Evolutionary conservation across 1,284 basidiomycete species (phyloP).

Genomic region (Entoloma clypeatum): DNA sequence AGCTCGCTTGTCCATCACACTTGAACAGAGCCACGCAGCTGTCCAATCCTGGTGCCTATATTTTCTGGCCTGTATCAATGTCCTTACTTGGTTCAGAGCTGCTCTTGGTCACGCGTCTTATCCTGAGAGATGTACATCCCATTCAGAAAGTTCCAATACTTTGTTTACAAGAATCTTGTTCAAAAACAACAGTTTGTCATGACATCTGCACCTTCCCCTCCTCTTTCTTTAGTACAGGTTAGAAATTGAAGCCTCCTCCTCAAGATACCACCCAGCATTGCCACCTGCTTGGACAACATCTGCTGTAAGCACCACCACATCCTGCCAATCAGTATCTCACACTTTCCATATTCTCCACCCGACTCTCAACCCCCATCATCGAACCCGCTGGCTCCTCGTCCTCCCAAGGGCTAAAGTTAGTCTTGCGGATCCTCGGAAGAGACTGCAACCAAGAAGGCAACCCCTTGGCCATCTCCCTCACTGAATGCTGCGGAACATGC

Average conservation of each 20-base stretch:
- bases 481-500: conserved; percentile 22
- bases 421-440: conserved; percentile 48
- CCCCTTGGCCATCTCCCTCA: conserved; percentile 35
- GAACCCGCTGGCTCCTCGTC: conserved; percentile 52
- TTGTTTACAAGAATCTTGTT: no score
- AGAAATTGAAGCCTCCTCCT: neutral
- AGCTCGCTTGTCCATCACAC: no score
- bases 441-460: conserved; percentile 56
- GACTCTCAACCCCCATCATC: conserved; percentile 1
- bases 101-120: conserved; percentile 17
- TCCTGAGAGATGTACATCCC: no score
- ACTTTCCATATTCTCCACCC: conserved; percentile 5
- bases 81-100: conserved; percentile 11
- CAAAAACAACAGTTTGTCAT: conserved; percentile 4
- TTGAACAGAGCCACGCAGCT: no score
- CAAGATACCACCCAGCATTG: conserved; percentile 7
- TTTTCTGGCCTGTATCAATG: no score
- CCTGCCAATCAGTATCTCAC: conserved; percentile 10
- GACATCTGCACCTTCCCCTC: neutral
- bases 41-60: no score
- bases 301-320: no score
- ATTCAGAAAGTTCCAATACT: no score
- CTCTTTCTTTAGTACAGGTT: neutral
- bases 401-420: conserved; percentile 66
- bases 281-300: no score